A percentile compares a stretch with the other conserved stretches of the same genome.
Evolutionary conservation across 1,284 basidiomycete genomes (phyloP).

Genomic region (Ganoderma sinense): DNA sequence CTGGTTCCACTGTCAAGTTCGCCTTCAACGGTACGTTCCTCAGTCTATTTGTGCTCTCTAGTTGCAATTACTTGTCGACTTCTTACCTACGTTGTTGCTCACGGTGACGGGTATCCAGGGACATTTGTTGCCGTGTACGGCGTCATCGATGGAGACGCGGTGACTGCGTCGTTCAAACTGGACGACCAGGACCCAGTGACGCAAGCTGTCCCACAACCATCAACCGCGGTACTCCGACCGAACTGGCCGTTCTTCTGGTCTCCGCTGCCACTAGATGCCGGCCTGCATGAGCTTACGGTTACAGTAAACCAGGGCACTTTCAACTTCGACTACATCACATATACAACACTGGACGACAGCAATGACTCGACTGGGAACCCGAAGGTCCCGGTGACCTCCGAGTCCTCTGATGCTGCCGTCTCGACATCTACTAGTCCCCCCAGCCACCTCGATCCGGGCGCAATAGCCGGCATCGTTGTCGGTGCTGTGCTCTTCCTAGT

Average conservation of each 20-base stretch:
- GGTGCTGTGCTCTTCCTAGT: conserved; percentile 10
- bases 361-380: conserved; percentile 13
- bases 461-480: conserved; percentile 20
- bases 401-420: neutral
- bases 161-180: conserved; percentile 20
- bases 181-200: conserved; percentile 18
- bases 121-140: conserved; percentile 28
- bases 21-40: conserved; percentile 24
- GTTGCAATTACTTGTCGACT: neutral
- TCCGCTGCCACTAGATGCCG: conserved; percentile 9
- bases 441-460: conserved; percentile 5
- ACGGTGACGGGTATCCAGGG: conserved; percentile 11
- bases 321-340: conserved; percentile 27
- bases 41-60: neutral
- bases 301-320: conserved; percentile 17
- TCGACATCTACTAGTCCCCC: conserved; percentile 1
- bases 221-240: neutral
- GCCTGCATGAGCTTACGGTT: conserved; percentile 21
- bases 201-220: conserved; percentile 1
- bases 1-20: conserved; percentile 24
- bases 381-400: conserved; percentile 6
- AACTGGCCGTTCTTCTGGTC: conserved; percentile 26
- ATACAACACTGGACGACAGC: conserved; percentile 7
- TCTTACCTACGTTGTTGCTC: neutral
- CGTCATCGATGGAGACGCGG: conserved; percentile 9